Base-by-base conservation (phyloP, 2,329 filamentous ascomycete genomes). In the Zelopaecilomyces penicillatus region DNA sequence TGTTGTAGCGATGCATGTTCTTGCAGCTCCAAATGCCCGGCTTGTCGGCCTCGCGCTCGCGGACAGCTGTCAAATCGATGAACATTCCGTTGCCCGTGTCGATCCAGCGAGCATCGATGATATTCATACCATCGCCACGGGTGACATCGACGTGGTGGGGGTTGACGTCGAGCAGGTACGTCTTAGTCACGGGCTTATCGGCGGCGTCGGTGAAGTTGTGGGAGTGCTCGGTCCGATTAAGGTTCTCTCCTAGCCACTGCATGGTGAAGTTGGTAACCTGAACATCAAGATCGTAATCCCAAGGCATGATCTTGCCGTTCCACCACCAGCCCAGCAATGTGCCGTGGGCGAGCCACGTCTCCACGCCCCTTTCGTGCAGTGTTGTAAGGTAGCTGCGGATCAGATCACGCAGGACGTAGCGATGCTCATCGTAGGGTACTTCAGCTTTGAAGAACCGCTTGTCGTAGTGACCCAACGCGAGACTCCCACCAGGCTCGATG, bases 261-360 rank as follows among this genome's bases (percentile, higher is more conserved):
- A 93, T 70, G 1, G 86, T 89, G 30, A 71, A 67, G 44, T 75
- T 76, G 12, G 80, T 78, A 29, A 93, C 80, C 65, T 93, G 87
- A 0, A 86, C 85, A 63, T 94, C 87, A 38, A 93, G 70, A 62
- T 94, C 87, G 69, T 81, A 85, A 63, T 93, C 87, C 86, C 86
- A 90, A 1, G 86, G 85, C 67, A 90, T 79, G 58, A 87, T 80
- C 65, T 79, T 66, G 36, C 71, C 75, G 60, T 88, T 91, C 87
- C 87, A 94, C 85, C 85, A 93, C 87, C 87, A 94, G 9, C 87
- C 87, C 26, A 94, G 69, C 41, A 93, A 67, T 4, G 87, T 89
- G 40, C 87, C 87, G 62, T 94, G 87, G 34, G 87, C 87, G 47
- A 94, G 79, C 87, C 87, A 93, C 0, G 87, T 91, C 65, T 91